Percentiles rank a stretch among this genome's conserved stretches.
phyloP scores from a whole-genome alignment of 768 basidiomycete genomes.

The Trametes villosa region DNA sequence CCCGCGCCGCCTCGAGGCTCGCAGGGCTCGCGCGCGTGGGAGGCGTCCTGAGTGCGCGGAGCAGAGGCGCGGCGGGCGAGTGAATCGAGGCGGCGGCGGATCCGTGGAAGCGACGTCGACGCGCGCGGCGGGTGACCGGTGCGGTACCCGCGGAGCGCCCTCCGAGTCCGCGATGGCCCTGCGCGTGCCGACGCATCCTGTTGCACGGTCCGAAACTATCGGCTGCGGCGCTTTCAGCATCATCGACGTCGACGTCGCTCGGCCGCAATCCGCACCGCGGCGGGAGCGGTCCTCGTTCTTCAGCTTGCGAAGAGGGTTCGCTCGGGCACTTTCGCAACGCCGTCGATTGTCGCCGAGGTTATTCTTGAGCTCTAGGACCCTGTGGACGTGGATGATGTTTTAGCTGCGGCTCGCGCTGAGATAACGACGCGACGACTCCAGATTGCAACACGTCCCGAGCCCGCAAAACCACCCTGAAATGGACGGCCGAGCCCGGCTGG shows the following conservation, averaged over 20 bases:
- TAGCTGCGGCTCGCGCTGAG: not conserved
- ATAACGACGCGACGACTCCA: not conserved
- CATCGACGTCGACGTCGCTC: not conserved
- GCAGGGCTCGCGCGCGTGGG: constrained; percentile 4
- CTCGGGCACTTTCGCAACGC: no score
- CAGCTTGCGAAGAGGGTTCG: no score
- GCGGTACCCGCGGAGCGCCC: constrained; percentile 13
- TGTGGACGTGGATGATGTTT: not conserved
- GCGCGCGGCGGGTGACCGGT: not conserved
- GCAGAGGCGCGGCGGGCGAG: not conserved
- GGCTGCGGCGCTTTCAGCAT: not conserved
- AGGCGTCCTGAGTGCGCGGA: not conserved
- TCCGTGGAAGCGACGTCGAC: not conserved
- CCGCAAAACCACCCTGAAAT: constrained; percentile 4
- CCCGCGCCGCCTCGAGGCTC: constrained; percentile 11
- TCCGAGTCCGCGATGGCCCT: not conserved
- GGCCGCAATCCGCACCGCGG: no score
- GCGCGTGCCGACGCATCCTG: not conserved
- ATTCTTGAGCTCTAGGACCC: no score
- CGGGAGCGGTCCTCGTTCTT: no score
- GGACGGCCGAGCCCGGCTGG: constrained; percentile 5
- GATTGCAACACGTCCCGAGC: not conserved
- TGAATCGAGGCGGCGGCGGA: not conserved
- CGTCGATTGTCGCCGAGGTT: no score
- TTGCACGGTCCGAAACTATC: not conserved